These are phyloP conservation scores for Moringa oleifera DNA, from an alignment of 345 rosid genomes.

Conservation along the genomic window DNA sequence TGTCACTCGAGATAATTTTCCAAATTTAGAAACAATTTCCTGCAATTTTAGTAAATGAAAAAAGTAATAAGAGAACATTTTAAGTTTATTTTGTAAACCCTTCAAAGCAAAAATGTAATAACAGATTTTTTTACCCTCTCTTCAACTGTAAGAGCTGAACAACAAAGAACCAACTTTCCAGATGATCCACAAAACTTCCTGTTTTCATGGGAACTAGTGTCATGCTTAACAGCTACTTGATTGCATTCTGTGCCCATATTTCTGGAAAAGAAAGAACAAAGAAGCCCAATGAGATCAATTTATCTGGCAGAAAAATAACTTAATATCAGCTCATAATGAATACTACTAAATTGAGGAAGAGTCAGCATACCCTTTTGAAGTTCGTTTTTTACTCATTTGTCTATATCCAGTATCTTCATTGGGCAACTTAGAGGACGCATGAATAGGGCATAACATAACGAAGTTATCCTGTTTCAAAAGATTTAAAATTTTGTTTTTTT, in stretches of 20 bases:
- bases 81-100: slow-evolving; percentile 5
- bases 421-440: slow-evolving; percentile 65
- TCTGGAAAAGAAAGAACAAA: slow-evolving; percentile 31
- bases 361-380: slow-evolving; percentile 40
- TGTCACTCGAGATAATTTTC: slow-evolving; percentile 41
- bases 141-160: slow-evolving; percentile 66
- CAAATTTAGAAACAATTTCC: slow-evolving; percentile 59
- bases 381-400: slow-evolving; percentile 26
- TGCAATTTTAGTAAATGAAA: slow-evolving; percentile 32
- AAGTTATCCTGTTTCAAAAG: slow-evolving; percentile 56
- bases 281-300: background rate
- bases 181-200: slow-evolving; percentile 26
- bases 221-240: slow-evolving; percentile 26
- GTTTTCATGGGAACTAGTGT: slow-evolving; percentile 15
- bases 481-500: slow-evolving; percentile 7
- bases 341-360: slow-evolving; percentile 6
- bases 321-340: background rate
- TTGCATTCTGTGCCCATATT: slow-evolving; percentile 16
- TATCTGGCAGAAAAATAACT: background rate
- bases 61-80: background rate
- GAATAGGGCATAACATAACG: slow-evolving; percentile 81
- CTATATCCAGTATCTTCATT: slow-evolving; percentile 35
- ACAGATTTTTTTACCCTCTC: slow-evolving; percentile 48
- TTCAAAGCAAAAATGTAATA: background rate
- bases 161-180: slow-evolving; percentile 60